Evolutionary conservation across 2,329 filamentous ascomycete genomes (phyloP).

Genomic region (Pseudovirgaria hyperparasitica): DNA sequence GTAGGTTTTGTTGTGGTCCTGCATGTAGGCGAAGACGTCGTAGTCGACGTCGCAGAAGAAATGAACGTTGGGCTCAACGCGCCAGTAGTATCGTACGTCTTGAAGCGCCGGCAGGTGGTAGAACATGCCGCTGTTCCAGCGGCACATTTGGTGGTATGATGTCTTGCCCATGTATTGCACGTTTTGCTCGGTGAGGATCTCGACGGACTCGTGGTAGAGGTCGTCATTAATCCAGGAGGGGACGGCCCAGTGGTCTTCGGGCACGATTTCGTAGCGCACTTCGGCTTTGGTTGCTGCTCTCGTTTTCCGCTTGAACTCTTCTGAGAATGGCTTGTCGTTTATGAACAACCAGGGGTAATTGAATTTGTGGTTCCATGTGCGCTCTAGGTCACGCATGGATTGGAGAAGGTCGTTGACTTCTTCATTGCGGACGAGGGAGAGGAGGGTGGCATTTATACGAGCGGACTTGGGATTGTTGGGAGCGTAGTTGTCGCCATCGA

Average conservation of each 20-base stretch:
- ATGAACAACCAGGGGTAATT: slow-evolving; percentile 99
- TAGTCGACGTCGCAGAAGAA: slow-evolving; percentile 99
- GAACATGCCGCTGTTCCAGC: slow-evolving; percentile 97
- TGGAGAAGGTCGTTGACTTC: slow-evolving; percentile 74
- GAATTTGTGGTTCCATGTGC: slow-evolving; percentile 97
- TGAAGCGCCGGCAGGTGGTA: slow-evolving; percentile 86
- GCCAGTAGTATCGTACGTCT: slow-evolving; percentile 87
- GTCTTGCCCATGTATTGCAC: slow-evolving; percentile 84
- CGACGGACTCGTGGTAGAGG: slow-evolving; percentile 71
- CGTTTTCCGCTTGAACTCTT: slow-evolving; percentile 82
- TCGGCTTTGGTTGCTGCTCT: slow-evolving; percentile 76
- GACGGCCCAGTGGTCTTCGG: slow-evolving; percentile 87
- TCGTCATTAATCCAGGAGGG: slow-evolving; percentile 88
- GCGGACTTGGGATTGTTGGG: slow-evolving; percentile 62
- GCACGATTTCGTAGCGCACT: slow-evolving; percentile 75
- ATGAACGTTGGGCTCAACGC: slow-evolving; percentile 94
- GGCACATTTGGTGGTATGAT: slow-evolving; percentile 98
- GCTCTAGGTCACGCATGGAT: slow-evolving; percentile 83
- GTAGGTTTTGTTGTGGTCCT: slow-evolving; percentile 97
- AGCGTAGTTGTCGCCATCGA: slow-evolving; percentile 59
- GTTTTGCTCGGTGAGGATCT: slow-evolving; percentile 67
- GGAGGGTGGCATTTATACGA: slow-evolving; percentile 84
- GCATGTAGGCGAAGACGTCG: slow-evolving; percentile 96
- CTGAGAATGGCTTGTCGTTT: slow-evolving; percentile 86
- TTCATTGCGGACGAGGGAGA: slow-evolving; percentile 84